Conservation (phyloP, 768 basidiomycete species). For the Suillus subaureus region DNA sequence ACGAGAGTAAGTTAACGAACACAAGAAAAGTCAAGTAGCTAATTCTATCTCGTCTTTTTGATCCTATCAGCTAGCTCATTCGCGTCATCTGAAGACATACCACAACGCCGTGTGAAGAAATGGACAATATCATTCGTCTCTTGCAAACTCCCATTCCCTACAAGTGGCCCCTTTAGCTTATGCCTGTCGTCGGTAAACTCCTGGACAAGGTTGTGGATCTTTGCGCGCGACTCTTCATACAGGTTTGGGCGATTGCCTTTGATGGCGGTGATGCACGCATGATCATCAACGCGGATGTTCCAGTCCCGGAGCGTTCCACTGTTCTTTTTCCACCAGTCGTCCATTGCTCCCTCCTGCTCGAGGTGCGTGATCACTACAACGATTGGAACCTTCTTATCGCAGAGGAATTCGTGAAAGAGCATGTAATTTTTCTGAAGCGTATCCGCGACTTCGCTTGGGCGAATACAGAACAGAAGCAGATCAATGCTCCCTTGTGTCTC, state of each 20-base stretch:
- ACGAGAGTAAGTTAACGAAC: no score
- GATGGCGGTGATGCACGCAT: slow-evolving; percentile 44
- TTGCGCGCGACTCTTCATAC: slow-evolving; percentile 32
- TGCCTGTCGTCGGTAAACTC: slow-evolving; percentile 26
- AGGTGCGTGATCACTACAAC: slow-evolving; percentile 41
- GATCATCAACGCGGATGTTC: slow-evolving; percentile 32
- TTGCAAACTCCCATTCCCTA: neutral
- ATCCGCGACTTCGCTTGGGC: slow-evolving; percentile 37
- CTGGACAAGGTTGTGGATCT: slow-evolving; percentile 22
- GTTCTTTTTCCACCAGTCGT: slow-evolving; percentile 43
- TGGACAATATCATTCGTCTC: no score
- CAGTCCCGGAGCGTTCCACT: slow-evolving; percentile 29
- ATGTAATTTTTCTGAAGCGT: slow-evolving; percentile 40
- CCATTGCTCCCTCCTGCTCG: slow-evolving; percentile 37
- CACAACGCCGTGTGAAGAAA: no score
- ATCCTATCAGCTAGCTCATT: no score
- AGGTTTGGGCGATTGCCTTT: slow-evolving; percentile 11
- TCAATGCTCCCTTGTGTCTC: slow-evolving; percentile 36
- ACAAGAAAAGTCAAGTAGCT: no score
- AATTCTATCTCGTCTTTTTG: no score
- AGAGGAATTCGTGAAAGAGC: slow-evolving; percentile 42
- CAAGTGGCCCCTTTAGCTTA: no score
- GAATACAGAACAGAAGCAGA: slow-evolving; percentile 42
- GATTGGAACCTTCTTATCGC: slow-evolving; percentile 38
- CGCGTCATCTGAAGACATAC: no score